Conservation (phyloP, 108 stramenopile species). For the Discostella stelligeroides region DNA sequence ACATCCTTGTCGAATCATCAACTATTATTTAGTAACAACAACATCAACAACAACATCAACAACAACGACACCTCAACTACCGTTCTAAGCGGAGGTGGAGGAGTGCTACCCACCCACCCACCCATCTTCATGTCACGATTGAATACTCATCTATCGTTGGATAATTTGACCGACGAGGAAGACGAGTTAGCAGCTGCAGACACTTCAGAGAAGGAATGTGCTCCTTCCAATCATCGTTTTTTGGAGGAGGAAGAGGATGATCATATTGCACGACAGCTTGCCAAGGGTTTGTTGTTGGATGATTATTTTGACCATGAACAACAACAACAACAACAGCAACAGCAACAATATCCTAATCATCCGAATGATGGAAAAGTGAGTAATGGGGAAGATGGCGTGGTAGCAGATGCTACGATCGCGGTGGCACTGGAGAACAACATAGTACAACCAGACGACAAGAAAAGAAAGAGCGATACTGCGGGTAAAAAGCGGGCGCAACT, state of each 20-base stretch:
- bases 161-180: conserved; percentile 20
- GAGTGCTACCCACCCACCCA: conserved; percentile 29
- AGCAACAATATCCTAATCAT: too few species aligned
- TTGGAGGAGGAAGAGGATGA: conserved; percentile 23
- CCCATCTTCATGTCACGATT: conserved; percentile 46
- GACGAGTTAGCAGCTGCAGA: conserved; percentile 3
- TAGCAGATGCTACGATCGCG: too few species aligned
- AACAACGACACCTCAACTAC: not conserved
- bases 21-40: not conserved
- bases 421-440: too few species aligned
- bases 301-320: too few species aligned
- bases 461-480: not conserved
- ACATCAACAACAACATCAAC: too few species aligned
- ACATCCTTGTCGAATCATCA: not conserved
- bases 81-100: conserved; percentile 43
- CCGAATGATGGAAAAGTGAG: not conserved
- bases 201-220: not conserved
- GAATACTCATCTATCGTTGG: conserved; percentile 40
- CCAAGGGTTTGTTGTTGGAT: conserved; percentile 41
- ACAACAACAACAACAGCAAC: not conserved
- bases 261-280: conserved; percentile 51
- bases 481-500: conserved; percentile 4
- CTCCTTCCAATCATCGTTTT: not conserved
- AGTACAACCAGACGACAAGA: too few species aligned
- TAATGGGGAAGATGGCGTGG: not conserved